Evolutionary conservation across 2,329 filamentous ascomycete species (phyloP).

Genomic region (Metarhizium album): DNA sequence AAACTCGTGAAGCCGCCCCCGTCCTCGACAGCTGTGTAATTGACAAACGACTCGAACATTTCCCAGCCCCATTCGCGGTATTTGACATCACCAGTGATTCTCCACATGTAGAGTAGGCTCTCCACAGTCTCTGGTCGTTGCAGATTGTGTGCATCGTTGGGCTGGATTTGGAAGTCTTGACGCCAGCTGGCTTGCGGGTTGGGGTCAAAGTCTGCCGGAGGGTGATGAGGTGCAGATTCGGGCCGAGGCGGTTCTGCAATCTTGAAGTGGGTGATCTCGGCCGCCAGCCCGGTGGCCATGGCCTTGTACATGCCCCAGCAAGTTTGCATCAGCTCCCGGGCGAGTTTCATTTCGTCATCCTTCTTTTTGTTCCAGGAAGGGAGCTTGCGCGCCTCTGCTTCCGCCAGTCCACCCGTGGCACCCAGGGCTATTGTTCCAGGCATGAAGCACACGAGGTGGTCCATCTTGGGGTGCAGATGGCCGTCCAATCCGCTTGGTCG

Average conservation of each 20-base stretch:
- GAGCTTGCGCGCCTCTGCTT: conserved; percentile 63
- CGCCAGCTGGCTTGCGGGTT: conserved; percentile 55
- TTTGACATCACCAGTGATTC: conserved; percentile 79
- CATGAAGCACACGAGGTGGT: conserved; percentile 96
- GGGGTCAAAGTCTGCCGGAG: conserved; percentile 39
- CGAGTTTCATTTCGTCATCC: conserved; percentile 78
- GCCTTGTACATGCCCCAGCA: conserved; percentile 97
- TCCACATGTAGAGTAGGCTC: conserved; percentile 95
- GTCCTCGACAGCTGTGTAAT: conserved; percentile 69
- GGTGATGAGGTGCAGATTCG: conserved; percentile 39
- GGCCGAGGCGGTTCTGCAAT: conserved; percentile 55
- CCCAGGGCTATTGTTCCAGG: conserved; percentile 89
- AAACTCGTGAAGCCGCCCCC: conserved; percentile 76
- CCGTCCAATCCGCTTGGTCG: conserved; percentile 61
- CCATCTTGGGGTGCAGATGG: conserved; percentile 78
- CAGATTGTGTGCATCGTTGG: conserved; percentile 82
- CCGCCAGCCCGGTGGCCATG: conserved; percentile 82
- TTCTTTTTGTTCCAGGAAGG: conserved; percentile 66
- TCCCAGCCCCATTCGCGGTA: conserved; percentile 98
- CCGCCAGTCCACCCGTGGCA: conserved; percentile 66
- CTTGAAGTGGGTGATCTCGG: conserved; percentile 88
- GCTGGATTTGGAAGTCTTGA: conserved; percentile 68
- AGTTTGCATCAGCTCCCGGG: conserved; percentile 85
- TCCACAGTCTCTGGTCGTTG: conserved; percentile 97
- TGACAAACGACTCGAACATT: conserved; percentile 89